Base-by-base conservation (phyloP, 2,329 filamentous ascomycete species). In the Rhexocercosporidium sp. region DNA sequence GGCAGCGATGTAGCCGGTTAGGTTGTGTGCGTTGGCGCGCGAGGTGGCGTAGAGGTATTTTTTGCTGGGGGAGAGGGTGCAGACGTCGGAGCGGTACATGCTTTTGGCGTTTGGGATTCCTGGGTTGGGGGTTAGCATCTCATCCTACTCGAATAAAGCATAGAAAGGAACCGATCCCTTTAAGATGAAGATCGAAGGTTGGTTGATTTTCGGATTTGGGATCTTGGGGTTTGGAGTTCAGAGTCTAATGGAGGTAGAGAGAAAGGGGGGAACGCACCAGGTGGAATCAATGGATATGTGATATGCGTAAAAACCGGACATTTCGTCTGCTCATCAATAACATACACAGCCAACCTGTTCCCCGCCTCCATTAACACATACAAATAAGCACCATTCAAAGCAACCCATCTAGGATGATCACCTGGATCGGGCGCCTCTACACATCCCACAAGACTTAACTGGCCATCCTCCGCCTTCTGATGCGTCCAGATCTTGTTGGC, bases 331-430 rank as follows among this genome's bases (percentile, higher is more conserved):
- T 89, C 86, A 78, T 96, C 91, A 79, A 97, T 88, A 71, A 92
- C 85, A 79, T 96, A 97, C 74, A 94, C 91, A 78, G 88, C 93
- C 65, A 97, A 81, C 61, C 90, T 84, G 81, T 97, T 97, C 64
- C 93, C 92, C n/a, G 90, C 90, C 80, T 97, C 93, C 92, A 96
- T 96, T 73, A 97, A 84, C 8, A 87, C 92, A 80, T 96, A 97
- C 65, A 97, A 84, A 79, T 93, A 94, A 66, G 89, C 86, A 22
- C 92, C 90, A 78, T 95, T 92, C 77, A 96, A 90, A 73, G 92
- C 92, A 16, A 96, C 92, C 93, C 93, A 97, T 75, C 93, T 88
- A 18, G 93, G 93, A 78, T 96, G 93, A 78, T 97, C 93, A 68
- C 85, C 84, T 2, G 86, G 80, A 54, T 85, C 84, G 0, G 92